phyloP scores from a whole-genome alignment of 73 alveolate genomes.

The Breviolum minutum region DNA sequence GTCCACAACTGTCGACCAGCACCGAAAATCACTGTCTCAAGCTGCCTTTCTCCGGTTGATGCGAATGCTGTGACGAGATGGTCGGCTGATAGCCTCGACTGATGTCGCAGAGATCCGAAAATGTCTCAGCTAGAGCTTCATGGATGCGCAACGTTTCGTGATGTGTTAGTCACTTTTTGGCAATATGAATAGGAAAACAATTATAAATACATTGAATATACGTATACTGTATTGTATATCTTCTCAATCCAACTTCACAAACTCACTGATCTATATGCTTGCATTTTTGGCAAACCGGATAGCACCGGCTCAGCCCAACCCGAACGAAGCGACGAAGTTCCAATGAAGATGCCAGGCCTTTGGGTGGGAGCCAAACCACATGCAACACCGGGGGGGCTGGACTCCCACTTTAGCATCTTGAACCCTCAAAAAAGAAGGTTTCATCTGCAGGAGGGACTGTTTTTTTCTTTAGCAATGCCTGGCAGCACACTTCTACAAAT shows the following conservation, averaged over 20 bases:
- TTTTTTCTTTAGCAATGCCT: no score
- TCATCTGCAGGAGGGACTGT: background rate
- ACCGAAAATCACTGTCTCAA: background rate
- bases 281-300: no score
- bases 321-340: slow-evolving; percentile 69
- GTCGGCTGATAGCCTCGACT: slow-evolving; percentile 7
- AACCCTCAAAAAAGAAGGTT: background rate
- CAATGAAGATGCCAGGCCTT: slow-evolving; percentile 13
- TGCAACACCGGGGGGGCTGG: background rate
- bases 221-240: no score
- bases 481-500: no score
- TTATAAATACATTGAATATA: no score
- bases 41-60: slow-evolving; percentile 31
- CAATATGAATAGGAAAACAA: no score
- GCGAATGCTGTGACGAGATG: slow-evolving; percentile 17
- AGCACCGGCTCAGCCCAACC: background rate
- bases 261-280: no score
- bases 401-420: background rate
- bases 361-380: background rate
- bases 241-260: no score
- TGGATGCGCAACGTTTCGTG: no score
- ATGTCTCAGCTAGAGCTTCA: no score
- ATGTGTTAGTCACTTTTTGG: no score
- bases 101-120: background rate
- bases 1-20: background rate